Evolutionary conservation across 208 protist genomes (phyloP).

Genomic region (Trypanosomatidae sp.): DNA sequence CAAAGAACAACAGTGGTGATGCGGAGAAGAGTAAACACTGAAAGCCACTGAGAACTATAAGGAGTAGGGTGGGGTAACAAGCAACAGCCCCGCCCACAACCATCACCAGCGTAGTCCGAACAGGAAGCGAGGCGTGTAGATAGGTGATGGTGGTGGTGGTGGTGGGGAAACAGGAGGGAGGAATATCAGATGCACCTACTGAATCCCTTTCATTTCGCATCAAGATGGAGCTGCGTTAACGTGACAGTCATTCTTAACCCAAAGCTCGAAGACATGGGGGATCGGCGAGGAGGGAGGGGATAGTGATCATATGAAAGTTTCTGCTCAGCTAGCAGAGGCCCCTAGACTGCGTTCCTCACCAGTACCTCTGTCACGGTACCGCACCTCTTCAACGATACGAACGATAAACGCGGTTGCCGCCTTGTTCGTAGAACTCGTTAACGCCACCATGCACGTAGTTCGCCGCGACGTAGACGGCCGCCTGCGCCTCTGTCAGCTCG

Average conservation of each 20-base stretch:
- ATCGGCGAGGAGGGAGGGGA: background rate
- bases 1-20: background rate
- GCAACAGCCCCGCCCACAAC: background rate
- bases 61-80: background rate
- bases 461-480: conserved; percentile 63
- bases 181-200: background rate
- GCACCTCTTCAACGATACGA: conserved; percentile 42
- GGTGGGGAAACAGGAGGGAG: background rate
- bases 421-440: conserved; percentile 73
- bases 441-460: conserved; percentile 81
- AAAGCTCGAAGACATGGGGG: background rate
- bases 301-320: background rate
- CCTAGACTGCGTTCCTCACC: background rate
- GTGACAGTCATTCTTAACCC: background rate
- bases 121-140: background rate
- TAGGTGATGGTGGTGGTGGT: background rate
- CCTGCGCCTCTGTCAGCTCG: conserved; percentile 53
- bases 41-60: background rate
- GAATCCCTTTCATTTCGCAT: background rate
- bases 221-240: background rate
- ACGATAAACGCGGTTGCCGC: conserved; percentile 66
- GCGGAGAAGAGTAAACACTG: background rate
- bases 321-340: background rate
- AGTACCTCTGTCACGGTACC: background rate
- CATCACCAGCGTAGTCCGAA: background rate